Evolutionary conservation across 2,329 filamentous ascomycete genomes (phyloP), one percentile per base, ranked within the genome.

Genomic region (Aquanectria penicillioides): DNA sequence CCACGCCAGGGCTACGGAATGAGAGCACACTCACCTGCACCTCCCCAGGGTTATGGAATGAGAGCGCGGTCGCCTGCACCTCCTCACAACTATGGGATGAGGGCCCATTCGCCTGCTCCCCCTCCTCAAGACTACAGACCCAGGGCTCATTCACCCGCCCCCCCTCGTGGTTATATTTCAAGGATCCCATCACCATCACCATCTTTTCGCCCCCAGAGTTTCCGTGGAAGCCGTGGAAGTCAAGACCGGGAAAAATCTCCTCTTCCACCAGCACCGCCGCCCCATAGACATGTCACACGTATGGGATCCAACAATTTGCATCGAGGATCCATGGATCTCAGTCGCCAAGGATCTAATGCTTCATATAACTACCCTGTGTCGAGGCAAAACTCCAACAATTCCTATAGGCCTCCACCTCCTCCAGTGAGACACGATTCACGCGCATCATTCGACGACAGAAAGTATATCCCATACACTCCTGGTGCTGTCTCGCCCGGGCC

Each of bases 241-340:
- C 58, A 72, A 56, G 70, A 77, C 17, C 74, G 81, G 38, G 77
- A 79, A 31, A 83, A 85, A 34, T 87, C 86, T 17, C 90, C 90
- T 8, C 92, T 93, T 15, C 93, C 93, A 7, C 93, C 93, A 2
- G 89, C 93, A 2, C 93, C 94, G 0, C 90, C 90, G 8, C 93
- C 94, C 6, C 94, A 96, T 63, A 89, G 93, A 7, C 92, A 93
- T 75, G 83, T 80, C 17, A 69, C 64, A 69, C 76, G 50, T 63
- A 71, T 54, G 26, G 69, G 69, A 9, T 81, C 80, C 2, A 74
- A 75, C 15, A 70, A 75, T 33, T 73, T 78, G 0, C 77, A 78
- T 43, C 71, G 71, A 6, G 70, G 68, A 9, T 71, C 69, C 4
- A 61, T 67, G 60, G 67, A 71, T 13, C 61, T 74, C 17, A 73